Conservation (phyloP, 164 flowering plant genomes). For the Annona squamosa region DNA sequence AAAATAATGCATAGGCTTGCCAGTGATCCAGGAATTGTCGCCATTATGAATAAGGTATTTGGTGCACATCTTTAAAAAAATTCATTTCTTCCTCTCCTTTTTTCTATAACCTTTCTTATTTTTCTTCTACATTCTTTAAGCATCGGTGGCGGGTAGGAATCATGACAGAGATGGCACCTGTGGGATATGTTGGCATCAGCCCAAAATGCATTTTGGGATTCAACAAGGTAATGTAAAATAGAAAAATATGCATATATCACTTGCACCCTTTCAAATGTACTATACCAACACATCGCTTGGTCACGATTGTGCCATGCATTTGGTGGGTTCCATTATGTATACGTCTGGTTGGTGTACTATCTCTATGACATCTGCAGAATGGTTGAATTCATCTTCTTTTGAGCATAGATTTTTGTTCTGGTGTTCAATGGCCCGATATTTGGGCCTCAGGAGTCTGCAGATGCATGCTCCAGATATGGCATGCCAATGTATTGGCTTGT, state of each 20-base stretch:
- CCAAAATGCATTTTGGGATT: slow-evolving; percentile 88
- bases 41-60: slow-evolving; percentile 87
- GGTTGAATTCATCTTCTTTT: no score
- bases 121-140: slow-evolving; percentile 29
- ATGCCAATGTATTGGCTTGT: neutral
- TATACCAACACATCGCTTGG: neutral
- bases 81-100: no score
- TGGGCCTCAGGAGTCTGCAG: neutral
- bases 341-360: neutral
- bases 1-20: slow-evolving; percentile 94
- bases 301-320: no score
- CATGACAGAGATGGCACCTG: slow-evolving; percentile 97
- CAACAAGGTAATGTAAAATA: slow-evolving; percentile 54
- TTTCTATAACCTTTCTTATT: slow-evolving; percentile 12
- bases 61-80: neutral
- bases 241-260: neutral
- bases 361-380: neutral
- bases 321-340: no score
- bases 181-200: slow-evolving; percentile 91
- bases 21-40: slow-evolving; percentile 93
- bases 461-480: neutral
- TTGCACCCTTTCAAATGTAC: neutral
- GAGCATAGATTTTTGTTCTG: neutral
- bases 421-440: neutral
- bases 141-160: slow-evolving; percentile 94